A percentile compares a stretch with the other conserved stretches of the same genome.
These are phyloP conservation scores for Eimeria falciformis DNA, from an alignment of 169 alveolate species.

Conservation along the genomic window DNA sequence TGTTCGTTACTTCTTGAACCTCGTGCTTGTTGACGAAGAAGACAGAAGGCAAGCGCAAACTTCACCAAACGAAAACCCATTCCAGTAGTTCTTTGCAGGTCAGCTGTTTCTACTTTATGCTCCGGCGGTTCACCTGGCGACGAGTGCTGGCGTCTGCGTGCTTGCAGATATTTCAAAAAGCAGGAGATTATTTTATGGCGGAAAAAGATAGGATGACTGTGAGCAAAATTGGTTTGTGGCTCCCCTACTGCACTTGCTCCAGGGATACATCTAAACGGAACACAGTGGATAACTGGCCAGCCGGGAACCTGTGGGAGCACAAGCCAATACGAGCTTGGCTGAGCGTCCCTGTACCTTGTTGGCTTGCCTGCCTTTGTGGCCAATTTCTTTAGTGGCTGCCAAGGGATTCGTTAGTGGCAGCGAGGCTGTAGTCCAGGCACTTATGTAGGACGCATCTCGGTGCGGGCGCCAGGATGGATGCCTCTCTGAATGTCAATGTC, in stretches of 20 bases:
- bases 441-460: neutral
- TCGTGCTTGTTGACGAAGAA: conserved; percentile 98
- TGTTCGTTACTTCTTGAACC: conserved; percentile 96
- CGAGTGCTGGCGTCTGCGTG: conserved; percentile 1
- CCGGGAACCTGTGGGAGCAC: neutral
- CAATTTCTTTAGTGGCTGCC: neutral
- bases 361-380: neutral
- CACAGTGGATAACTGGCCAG: neutral
- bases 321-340: neutral
- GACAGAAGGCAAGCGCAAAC: conserved; percentile 91
- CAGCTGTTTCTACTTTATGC: neutral
- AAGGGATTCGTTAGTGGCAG: neutral
- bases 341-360: neutral
- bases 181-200: conserved; percentile 98
- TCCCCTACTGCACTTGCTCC: too few species aligned
- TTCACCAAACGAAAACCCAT: too few species aligned
- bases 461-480: neutral
- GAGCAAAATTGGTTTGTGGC: neutral
- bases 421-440: neutral
- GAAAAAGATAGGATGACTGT: conserved; percentile 90
- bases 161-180: conserved; percentile 93
- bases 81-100: neutral
- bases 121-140: too few species aligned
- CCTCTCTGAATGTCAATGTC: neutral
- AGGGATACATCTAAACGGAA: neutral